These are phyloP conservation scores for Chytriomyces sp. DNA, from an alignment of 192 early-diverging fungal genomes.

Conservation along the genomic window DNA sequence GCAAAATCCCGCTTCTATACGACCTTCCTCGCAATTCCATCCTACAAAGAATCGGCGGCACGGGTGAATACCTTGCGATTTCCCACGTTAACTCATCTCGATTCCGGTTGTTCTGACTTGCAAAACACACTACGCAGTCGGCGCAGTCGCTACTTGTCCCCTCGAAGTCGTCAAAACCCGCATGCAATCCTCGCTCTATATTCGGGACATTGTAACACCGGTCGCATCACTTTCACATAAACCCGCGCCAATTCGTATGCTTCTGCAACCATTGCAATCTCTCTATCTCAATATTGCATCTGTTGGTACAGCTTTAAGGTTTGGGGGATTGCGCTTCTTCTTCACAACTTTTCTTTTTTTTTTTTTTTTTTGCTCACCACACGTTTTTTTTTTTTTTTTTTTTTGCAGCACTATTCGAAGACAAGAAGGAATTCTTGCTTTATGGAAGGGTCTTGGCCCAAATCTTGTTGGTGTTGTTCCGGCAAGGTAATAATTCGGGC, in stretches of 20 bases:
- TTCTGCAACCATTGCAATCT: neutral
- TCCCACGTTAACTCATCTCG: neutral
- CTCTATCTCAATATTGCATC: neutral
- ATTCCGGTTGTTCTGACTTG: conserved; percentile 50
- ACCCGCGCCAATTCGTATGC: neutral
- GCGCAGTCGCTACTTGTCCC: conserved; percentile 87
- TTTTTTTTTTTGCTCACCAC: neutral
- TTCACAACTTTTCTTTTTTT: neutral
- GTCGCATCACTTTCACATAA: conserved; percentile 2
- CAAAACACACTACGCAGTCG: conserved; percentile 72
- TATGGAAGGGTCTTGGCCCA: conserved; percentile 95
- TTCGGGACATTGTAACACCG: conserved; percentile 38
- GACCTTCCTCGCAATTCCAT: neutral
- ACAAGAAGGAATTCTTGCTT: conserved; percentile 79
- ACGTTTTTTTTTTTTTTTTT: neutral
- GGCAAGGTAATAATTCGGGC: conserved; percentile 64
- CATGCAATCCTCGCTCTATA: conserved; percentile 60
- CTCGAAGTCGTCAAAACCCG: conserved; percentile 95
- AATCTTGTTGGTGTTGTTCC: conserved; percentile 93
- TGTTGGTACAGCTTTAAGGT: conserved; percentile 9
- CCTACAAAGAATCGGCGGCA: conserved; percentile 26
- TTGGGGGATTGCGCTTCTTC: neutral
- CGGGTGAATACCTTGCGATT: conserved; percentile 11
- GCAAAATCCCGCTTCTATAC: neutral
- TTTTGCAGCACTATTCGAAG: conserved; percentile 62